phyloP scores from a whole-genome alignment of 768 basidiomycete species.

The Tulasnella sp. region DNA sequence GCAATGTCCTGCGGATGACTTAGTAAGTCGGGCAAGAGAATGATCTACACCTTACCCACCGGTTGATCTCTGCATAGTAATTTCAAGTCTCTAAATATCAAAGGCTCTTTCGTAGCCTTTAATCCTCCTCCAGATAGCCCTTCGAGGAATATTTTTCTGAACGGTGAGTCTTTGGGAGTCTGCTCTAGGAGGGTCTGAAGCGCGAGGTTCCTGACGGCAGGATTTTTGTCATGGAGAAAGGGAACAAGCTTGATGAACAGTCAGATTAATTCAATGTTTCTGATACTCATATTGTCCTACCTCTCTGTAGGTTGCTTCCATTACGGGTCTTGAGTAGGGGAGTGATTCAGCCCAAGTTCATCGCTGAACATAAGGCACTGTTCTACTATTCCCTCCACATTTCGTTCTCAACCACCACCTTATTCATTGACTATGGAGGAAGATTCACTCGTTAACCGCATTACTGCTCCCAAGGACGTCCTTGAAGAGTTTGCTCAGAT shows the following conservation, averaged over 20 bases:
- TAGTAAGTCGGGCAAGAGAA: conserved; percentile 15
- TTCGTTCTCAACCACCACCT: conserved; percentile 1
- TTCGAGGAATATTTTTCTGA: conserved; percentile 66
- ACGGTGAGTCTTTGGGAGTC: conserved; percentile 57
- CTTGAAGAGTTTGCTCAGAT: conserved; percentile 88
- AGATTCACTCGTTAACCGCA: conserved; percentile 13
- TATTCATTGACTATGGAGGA: conserved; percentile 1
- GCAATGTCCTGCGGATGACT: conserved; percentile 54
- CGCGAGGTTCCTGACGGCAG: conserved; percentile 78
- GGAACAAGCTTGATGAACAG: conserved; percentile 51
- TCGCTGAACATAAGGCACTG: too few relatives aligned
- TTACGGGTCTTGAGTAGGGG: too few relatives aligned
- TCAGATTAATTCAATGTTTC: too few relatives aligned
- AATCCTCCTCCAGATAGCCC: conserved; percentile 49
- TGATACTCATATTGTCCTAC: too few relatives aligned
- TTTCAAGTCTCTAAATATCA: conserved; percentile 71
- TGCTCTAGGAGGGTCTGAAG: conserved; percentile 74
- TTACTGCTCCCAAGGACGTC: conserved; percentile 83
- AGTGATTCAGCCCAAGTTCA: too few relatives aligned
- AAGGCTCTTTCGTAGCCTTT: conserved; percentile 49
- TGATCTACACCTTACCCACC: conserved; percentile 32
- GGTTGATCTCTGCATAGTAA: conserved; percentile 81
- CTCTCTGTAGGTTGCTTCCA: too few relatives aligned
- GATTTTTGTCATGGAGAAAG: conserved; percentile 79
- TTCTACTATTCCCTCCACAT: neutral